Percentiles rank a stretch among this genome's conserved stretches.
Evolutionary conservation across 148 eudicot species (phyloP).

Genomic region (Chenopodium berlandieri): DNA sequence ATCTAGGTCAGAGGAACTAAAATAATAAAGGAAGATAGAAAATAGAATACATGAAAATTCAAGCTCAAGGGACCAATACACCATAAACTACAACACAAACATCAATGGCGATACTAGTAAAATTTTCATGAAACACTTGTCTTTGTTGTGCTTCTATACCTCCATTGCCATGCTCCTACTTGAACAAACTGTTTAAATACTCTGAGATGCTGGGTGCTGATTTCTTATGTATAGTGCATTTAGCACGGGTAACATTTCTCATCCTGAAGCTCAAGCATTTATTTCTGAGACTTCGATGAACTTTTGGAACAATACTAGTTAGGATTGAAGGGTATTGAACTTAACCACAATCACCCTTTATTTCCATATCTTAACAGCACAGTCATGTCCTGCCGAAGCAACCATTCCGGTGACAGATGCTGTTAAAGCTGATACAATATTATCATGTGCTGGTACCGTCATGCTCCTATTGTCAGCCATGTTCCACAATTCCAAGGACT

Average conservation of each 20-base stretch:
- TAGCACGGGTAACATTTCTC: not conserved
- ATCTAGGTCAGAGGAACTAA: constrained; percentile 8
- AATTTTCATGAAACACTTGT: not conserved
- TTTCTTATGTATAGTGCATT: not conserved
- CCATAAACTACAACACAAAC: not conserved
- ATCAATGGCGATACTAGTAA: not conserved
- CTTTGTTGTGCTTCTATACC: constrained; percentile 19
- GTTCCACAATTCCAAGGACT: constrained; percentile 98
- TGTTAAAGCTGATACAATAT: constrained; percentile 78
- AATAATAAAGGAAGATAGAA: too few relatives aligned
- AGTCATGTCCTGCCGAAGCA: constrained; percentile 95
- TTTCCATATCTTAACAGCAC: constrained; percentile 87
- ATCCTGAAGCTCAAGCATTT: constrained; percentile 24
- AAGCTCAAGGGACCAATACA: not conserved
- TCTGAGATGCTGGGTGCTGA: not conserved
- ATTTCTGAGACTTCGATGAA: constrained; percentile 17
- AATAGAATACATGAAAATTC: not conserved
- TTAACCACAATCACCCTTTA: constrained; percentile 9
- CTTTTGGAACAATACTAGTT: constrained; percentile 14
- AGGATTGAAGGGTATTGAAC: constrained; percentile 5
- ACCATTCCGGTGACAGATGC: constrained; percentile 85
- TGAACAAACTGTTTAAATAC: not conserved
- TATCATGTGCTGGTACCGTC: constrained; percentile 85
- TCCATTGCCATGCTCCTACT: not conserved
- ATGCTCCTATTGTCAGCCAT: constrained; percentile 94